phyloP scores from a whole-genome alignment of 495 filamentous ascomycete genomes.

The Penicillium manginii region DNA sequence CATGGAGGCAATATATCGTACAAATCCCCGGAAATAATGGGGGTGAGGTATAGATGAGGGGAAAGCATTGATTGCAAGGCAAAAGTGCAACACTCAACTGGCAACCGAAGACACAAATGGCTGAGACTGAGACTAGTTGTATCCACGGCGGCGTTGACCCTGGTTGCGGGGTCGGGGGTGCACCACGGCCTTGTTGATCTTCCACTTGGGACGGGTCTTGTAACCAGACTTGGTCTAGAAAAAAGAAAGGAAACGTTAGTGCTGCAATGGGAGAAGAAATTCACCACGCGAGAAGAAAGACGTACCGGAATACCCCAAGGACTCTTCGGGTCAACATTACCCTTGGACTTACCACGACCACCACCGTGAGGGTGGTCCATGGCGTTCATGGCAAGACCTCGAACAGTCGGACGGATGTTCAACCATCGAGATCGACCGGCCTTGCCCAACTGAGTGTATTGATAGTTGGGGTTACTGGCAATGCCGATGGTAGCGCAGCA shows the following conservation, averaged over 20 bases:
- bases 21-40: slow-evolving; percentile 20
- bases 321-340: slow-evolving; percentile 90
- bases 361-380: slow-evolving; percentile 97
- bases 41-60: slow-evolving; percentile 27
- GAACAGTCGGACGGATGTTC: slow-evolving; percentile 89
- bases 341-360: slow-evolving; percentile 98
- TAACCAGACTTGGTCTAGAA: slow-evolving; percentile 88
- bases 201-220: slow-evolving; percentile 84
- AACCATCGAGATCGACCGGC: slow-evolving; percentile 91
- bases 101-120: slow-evolving; percentile 10
- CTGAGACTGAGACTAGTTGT: slow-evolving; percentile 36
- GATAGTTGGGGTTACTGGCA: slow-evolving; percentile 88
- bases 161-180: slow-evolving; percentile 74
- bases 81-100: background rate
- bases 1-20: slow-evolving; percentile 27
- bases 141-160: slow-evolving; percentile 64
- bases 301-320: slow-evolving; percentile 95
- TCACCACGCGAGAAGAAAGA: slow-evolving; percentile 24
- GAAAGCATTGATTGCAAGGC: slow-evolving; percentile 6
- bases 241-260: slow-evolving; percentile 22
- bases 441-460: slow-evolving; percentile 90
- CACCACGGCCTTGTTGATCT: slow-evolving; percentile 82
- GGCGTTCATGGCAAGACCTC: slow-evolving; percentile 98
- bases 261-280: background rate
- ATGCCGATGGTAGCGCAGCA: slow-evolving; percentile 93